Conservation (phyloP, 2,329 filamentous ascomycete species). For the Sporothrix phasma region DNA sequence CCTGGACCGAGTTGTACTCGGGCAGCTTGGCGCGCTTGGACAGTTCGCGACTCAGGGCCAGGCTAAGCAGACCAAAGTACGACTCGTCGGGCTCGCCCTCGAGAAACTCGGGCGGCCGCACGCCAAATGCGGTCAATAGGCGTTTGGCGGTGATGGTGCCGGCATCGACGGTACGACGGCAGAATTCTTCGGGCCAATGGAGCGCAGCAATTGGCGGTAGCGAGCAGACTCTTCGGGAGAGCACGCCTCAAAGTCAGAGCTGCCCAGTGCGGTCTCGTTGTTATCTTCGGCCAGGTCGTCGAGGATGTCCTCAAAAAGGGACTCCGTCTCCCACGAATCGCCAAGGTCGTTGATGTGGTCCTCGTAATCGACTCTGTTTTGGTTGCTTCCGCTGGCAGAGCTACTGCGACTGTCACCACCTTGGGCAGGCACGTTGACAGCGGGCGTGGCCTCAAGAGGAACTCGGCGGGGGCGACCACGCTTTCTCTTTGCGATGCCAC, state of each 20-base stretch:
- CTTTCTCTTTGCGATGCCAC: slow-evolving; percentile 11
- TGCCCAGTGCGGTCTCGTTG: slow-evolving; percentile 34
- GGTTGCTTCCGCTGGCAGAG: slow-evolving; percentile 2
- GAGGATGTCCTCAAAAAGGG: slow-evolving; percentile 52
- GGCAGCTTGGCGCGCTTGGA: slow-evolving; percentile 69
- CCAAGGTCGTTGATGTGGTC: slow-evolving; percentile 41
- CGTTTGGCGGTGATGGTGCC: slow-evolving; percentile 68
- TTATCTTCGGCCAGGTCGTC: slow-evolving; percentile 47
- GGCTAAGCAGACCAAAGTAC: slow-evolving; percentile 64
- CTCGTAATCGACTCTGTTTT: slow-evolving; percentile 34
- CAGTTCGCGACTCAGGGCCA: slow-evolving; percentile 71
- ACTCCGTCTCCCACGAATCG: slow-evolving; percentile 54
- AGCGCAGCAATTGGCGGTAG: slow-evolving; percentile 61
- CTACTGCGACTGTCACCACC: background rate
- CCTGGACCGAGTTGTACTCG: slow-evolving; percentile 75
- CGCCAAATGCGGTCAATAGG: slow-evolving; percentile 75
- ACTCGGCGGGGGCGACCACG: slow-evolving; percentile 13
- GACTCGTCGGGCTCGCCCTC: slow-evolving; percentile 62
- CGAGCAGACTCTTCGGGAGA: slow-evolving; percentile 58
- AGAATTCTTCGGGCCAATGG: slow-evolving; percentile 72
- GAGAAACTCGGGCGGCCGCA: slow-evolving; percentile 63
- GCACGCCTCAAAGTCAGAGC: slow-evolving; percentile 42
- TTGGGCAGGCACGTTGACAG: background rate
- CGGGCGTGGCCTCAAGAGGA: background rate
- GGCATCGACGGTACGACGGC: slow-evolving; percentile 58